These are phyloP conservation scores for Aspergillus clavatus DNA, from an alignment of 2,329 filamentous ascomycete genomes.

Conservation along the genomic window DNA sequence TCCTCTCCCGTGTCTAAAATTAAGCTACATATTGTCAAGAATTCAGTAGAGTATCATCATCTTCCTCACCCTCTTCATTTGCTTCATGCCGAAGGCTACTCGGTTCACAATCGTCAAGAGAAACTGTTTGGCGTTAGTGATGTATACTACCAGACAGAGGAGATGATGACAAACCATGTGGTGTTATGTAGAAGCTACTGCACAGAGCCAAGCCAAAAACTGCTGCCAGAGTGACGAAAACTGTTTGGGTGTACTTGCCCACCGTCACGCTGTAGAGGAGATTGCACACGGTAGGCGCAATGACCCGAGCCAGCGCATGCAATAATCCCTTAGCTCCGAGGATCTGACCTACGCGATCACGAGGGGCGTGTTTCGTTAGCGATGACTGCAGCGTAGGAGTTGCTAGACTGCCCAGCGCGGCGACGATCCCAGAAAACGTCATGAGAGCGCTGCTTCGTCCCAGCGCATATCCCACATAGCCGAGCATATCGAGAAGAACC, in stretches of 20 bases:
- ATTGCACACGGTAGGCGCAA: slow-evolving; percentile 79
- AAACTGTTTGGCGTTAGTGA: slow-evolving; percentile 16
- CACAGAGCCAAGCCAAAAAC: slow-evolving; percentile 64
- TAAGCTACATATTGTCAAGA: not conserved
- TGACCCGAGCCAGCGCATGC: slow-evolving; percentile 72
- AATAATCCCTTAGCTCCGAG: slow-evolving; percentile 82
- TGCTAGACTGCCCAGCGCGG: slow-evolving; percentile 76
- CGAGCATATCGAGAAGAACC: slow-evolving; percentile 69
- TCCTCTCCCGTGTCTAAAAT: too few species aligned
- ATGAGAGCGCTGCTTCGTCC: slow-evolving; percentile 61
- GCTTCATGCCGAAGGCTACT: slow-evolving; percentile 15
- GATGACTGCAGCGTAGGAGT: slow-evolving; percentile 78
- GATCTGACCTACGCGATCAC: slow-evolving; percentile 76
- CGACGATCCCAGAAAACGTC: slow-evolving; percentile 65
- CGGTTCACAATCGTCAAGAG: slow-evolving; percentile 9
- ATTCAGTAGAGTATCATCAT: slow-evolving; percentile 13
- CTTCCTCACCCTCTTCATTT: slow-evolving; percentile 18
- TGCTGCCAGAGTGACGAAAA: slow-evolving; percentile 69
- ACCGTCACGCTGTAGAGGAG: slow-evolving; percentile 81
- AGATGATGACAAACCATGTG: slow-evolving; percentile 59
- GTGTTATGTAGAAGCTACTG: slow-evolving; percentile 65
- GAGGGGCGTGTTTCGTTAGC: slow-evolving; percentile 85
- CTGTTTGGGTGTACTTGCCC: slow-evolving; percentile 68
- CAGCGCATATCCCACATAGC: slow-evolving; percentile 69
- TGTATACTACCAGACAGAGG: not conserved